Percentiles rank a stretch among this genome's conserved stretches.
These are phyloP conservation scores for Phytophthora aleatoria DNA, from an alignment of 352 stramenopile genomes.

Conservation along the genomic window DNA sequence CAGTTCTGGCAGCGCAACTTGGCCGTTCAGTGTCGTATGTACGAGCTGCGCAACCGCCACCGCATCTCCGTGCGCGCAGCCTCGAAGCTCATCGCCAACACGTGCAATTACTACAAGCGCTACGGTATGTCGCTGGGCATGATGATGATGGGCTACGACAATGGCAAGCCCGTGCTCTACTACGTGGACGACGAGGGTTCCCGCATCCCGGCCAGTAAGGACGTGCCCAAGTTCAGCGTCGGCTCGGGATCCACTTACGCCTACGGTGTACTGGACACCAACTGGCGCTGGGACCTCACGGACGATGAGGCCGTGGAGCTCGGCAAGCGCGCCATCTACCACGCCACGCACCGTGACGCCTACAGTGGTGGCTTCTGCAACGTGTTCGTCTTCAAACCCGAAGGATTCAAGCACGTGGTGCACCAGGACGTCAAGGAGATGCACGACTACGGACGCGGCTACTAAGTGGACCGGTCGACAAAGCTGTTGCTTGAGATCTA, in stretches of 20 bases:
- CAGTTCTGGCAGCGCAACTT: slow-evolving; percentile 99
- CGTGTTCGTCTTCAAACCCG: slow-evolving; percentile 98
- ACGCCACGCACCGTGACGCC: slow-evolving; percentile 99
- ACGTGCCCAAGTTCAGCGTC: slow-evolving; percentile 97
- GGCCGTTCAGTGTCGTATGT: slow-evolving; percentile 95
- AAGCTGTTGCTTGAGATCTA: slow-evolving; percentile 10
- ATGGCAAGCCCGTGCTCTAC: slow-evolving; percentile 97
- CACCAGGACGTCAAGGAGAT: slow-evolving; percentile 98
- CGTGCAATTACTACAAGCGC: slow-evolving; percentile 96
- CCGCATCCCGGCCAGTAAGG: slow-evolving; percentile 94
- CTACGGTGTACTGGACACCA: slow-evolving; percentile 98
- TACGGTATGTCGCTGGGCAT: slow-evolving; percentile 97
- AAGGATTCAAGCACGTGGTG: slow-evolving; percentile 97
- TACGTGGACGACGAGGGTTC: slow-evolving; percentile 99
- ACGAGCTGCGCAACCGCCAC: slow-evolving; percentile 99
- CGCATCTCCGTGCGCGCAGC: slow-evolving; percentile 98
- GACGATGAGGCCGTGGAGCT: slow-evolving; percentile 99
- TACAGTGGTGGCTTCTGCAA: slow-evolving; percentile 97
- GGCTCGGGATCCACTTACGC: slow-evolving; percentile 99
- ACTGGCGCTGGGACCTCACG: slow-evolving; percentile 96
- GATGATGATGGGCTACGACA: slow-evolving; percentile 99
- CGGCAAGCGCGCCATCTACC: slow-evolving; percentile 99
- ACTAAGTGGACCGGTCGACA: slow-evolving; percentile 35
- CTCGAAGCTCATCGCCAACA: slow-evolving; percentile 99
- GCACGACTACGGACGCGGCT: slow-evolving; percentile 89